These are phyloP conservation scores for Backusella circina DNA, from an alignment of 192 early-diverging fungal species.

Conservation along the genomic window DNA sequence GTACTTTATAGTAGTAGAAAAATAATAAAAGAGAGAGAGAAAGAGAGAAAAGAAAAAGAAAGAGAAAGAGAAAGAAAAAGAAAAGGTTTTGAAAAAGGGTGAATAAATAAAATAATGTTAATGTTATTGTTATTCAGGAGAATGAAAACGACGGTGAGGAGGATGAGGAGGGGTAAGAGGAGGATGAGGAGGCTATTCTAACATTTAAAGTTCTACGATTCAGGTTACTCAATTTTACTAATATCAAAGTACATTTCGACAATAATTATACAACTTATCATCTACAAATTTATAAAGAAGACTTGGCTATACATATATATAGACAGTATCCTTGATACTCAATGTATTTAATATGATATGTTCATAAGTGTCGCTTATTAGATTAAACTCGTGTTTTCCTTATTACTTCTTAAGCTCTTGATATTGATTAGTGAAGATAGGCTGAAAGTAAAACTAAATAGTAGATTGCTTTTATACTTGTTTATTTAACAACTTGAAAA, in stretches of 20 bases:
- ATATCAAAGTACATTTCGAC: background rate
- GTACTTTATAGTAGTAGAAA: background rate
- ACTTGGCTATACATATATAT: background rate
- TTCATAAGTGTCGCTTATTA: background rate
- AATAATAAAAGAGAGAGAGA: background rate
- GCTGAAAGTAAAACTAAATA: slow-evolving; percentile 1
- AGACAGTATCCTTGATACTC: background rate
- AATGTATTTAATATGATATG: background rate
- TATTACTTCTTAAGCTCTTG: background rate
- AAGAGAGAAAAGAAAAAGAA: background rate
- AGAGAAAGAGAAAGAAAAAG: background rate
- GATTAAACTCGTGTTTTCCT: background rate
- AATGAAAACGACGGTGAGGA: background rate
- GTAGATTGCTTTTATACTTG: background rate
- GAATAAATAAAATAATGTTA: background rate
- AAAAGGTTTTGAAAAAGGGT: background rate
- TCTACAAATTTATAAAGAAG: background rate
- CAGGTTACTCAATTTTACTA: background rate
- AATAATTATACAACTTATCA: background rate
- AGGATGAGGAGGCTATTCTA: background rate
- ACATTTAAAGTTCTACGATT: slow-evolving; percentile 1
- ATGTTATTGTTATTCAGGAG: background rate
- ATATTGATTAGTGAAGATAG: background rate
- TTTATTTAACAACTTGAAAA: background rate
- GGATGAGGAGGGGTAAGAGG: background rate